phyloP scores from a whole-genome alignment of 2,329 filamentous ascomycete genomes.

The Venturia oleaginea region DNA sequence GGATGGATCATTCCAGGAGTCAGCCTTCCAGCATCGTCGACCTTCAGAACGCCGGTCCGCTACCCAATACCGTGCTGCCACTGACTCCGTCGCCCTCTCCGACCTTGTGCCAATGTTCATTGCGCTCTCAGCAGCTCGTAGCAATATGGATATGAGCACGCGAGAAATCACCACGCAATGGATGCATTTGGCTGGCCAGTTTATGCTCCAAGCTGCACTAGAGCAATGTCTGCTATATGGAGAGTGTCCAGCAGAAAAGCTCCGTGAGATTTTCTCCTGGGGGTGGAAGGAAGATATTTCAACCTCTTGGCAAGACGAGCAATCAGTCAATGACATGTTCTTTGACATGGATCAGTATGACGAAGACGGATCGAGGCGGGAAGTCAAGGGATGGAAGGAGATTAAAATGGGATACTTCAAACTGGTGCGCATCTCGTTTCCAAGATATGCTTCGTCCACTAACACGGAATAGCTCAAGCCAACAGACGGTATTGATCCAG shows the following conservation, averaged over 20 bases:
- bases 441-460: background rate
- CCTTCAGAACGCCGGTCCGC: background rate
- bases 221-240: constrained; percentile 39
- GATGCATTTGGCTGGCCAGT: constrained; percentile 37
- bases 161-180: constrained; percentile 23
- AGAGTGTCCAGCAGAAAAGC: constrained; percentile 25
- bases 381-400: constrained; percentile 27
- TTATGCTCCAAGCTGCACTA: constrained; percentile 42
- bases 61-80: background rate
- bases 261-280: constrained; percentile 39
- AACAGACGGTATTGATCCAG: constrained; percentile 18
- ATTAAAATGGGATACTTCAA: constrained; percentile 27
- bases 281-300: constrained; percentile 26
- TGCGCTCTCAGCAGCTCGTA: constrained; percentile 38
- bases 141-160: background rate
- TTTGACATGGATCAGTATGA: constrained; percentile 25
- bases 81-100: constrained; percentile 22
- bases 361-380: constrained; percentile 17
- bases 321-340: constrained; percentile 28
- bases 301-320: constrained; percentile 22
- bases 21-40: background rate
- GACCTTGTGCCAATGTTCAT: constrained; percentile 42
- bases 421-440: constrained; percentile 5
- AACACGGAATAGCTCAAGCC: constrained; percentile 16
- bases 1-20: background rate